Base-by-base conservation (phyloP, 306 rosid species). In the Elaeagnus macrophylla region DNA sequence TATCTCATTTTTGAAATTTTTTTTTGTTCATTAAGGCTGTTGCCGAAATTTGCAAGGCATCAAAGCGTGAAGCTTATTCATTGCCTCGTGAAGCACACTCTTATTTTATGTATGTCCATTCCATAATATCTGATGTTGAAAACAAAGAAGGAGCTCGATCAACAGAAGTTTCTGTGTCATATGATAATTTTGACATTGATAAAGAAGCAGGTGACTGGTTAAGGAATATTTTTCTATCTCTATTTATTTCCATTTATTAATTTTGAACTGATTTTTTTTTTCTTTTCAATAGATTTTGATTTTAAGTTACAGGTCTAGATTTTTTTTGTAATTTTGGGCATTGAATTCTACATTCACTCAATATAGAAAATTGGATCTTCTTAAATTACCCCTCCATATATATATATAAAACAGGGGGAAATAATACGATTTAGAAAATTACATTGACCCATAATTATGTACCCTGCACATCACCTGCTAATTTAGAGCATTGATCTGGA, bases 11-110 rank as follows among this genome's bases (percentile, higher is more conserved):
- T 62, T 59, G 57, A 56, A 12, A 41, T 68, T 64, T 5, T 39
- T n/a, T n/a, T 40, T 25, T 36, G 38, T 37, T 52, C 53, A 13
- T 66, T 39, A 72, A 91, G 97, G 94, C 95, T 13, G 84, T 82
- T 61, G 87, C 75, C 54, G 97, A 91, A 79, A 82, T 91, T 61
- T 63, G 71, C 56, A 84, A 77, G 81, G 86, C 89, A 52, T 77
- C 90, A 41, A 91, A 82, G 69, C 78, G 62, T 7, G 97, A 91
- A 75, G 89, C 95, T 53, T 62, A 60, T 69, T 72, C 64, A n/a
- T 71, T 91, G 67, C 79, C 72, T 16, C 60, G 68, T 39, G 83
- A 74, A 72, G 86, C 94, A 39, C 82, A 83, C 81, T 83, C 83
- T 16, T 78, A 74, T 54, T 50, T 71, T 65, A 19, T 48, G 59